A percentile compares a stretch with the other conserved stretches of the same genome.
These are phyloP conservation scores for Moesziomyces globuligerus DNA, from an alignment of 1,284 basidiomycete genomes.

Conservation along the genomic window DNA sequence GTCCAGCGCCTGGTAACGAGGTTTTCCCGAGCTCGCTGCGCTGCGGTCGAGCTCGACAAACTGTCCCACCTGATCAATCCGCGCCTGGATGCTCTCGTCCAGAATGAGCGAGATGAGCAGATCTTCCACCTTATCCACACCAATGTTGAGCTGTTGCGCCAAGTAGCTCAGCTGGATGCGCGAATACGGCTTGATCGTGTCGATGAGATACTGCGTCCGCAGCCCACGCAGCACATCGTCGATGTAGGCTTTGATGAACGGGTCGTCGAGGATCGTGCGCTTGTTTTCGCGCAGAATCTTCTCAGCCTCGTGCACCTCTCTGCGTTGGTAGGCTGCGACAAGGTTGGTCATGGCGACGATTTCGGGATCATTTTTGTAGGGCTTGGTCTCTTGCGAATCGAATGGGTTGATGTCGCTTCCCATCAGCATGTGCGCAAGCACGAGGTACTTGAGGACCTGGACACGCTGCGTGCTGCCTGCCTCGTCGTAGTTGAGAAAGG, in stretches of 20 bases:
- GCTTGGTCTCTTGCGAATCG: slow-evolving; percentile 98
- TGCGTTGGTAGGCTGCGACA: slow-evolving; percentile 92
- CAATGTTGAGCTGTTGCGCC: slow-evolving; percentile 87
- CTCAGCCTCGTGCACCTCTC: slow-evolving; percentile 95
- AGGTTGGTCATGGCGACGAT: slow-evolving; percentile 98
- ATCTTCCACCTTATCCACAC: slow-evolving; percentile 86
- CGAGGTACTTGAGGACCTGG: slow-evolving; percentile 97
- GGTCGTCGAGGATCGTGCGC: slow-evolving; percentile 91
- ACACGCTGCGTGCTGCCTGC: slow-evolving; percentile 95
- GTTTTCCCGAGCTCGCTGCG: slow-evolving; percentile 79
- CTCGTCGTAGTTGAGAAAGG: slow-evolving; percentile 98
- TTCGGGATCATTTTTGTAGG: slow-evolving; percentile 96
- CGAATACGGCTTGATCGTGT: slow-evolving; percentile 96
- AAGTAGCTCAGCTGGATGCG: slow-evolving; percentile 79
- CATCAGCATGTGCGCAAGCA: slow-evolving; percentile 97
- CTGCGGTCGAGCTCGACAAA: slow-evolving; percentile 81
- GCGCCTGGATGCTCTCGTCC: slow-evolving; percentile 92
- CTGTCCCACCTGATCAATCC: slow-evolving; percentile 94
- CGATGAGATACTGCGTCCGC: slow-evolving; percentile 94
- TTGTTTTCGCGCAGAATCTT: slow-evolving; percentile 91
- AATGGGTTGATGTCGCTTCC: slow-evolving; percentile 99
- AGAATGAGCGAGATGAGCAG: slow-evolving; percentile 91
- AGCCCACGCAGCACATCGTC: slow-evolving; percentile 92
- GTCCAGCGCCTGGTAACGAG: slow-evolving; percentile 81
- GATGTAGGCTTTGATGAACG: slow-evolving; percentile 91